Conservation (phyloP, 2,329 filamentous ascomycete genomes). For the Talaromyces marneffei region DNA sequence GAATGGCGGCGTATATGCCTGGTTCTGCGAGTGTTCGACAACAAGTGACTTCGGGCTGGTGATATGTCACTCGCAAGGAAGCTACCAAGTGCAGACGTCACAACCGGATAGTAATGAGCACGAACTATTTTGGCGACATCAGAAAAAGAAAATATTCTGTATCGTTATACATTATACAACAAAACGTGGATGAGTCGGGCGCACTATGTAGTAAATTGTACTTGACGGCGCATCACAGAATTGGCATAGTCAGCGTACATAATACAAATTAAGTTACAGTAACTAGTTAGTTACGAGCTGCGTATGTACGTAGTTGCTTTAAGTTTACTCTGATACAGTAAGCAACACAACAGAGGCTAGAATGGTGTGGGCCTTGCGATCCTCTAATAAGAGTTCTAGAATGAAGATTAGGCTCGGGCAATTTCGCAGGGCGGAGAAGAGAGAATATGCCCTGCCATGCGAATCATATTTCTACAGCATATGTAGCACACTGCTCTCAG, state of each 20-base stretch:
- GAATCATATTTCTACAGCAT: neutral
- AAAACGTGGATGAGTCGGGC: no score
- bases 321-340: neutral
- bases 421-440: neutral
- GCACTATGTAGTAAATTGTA: neutral
- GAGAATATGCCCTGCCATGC: neutral
- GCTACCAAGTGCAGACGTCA: neutral
- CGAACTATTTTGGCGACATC: neutral
- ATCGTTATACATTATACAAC: neutral
- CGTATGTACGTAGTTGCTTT: no score
- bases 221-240: neutral
- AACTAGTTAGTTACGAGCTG: neutral
- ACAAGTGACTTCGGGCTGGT: neutral
- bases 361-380: neutral
- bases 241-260: slow-evolving; percentile 1
- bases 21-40: neutral
- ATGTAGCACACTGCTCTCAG: no score
- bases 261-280: neutral
- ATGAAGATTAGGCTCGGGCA: neutral
- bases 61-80: neutral
- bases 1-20: neutral
- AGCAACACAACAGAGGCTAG: neutral
- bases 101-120: neutral
- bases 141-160: neutral
- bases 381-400: slow-evolving; percentile 1